phyloP scores from a whole-genome alignment of 306 rosid species.

The Prunus davidiana region DNA sequence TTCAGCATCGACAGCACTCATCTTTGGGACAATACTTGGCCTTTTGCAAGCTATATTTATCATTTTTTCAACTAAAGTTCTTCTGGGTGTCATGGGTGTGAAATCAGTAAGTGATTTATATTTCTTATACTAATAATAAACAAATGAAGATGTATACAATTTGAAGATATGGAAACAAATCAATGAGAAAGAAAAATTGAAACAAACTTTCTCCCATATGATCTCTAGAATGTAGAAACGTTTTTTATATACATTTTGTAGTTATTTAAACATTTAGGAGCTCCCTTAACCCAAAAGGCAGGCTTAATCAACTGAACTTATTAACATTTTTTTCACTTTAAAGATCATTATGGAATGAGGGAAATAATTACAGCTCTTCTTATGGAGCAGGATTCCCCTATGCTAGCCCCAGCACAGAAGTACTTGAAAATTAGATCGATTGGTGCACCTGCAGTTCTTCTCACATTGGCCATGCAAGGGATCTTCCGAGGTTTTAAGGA shows the following conservation, averaged over 20 bases:
- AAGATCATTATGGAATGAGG: not conserved
- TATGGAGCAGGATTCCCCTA: conserved; percentile 60
- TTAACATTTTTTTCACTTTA: no score
- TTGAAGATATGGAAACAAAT: no score
- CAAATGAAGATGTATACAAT: no score
- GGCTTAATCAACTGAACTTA: no score
- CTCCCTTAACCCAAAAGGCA: no score
- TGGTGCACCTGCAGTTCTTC: conserved; percentile 99
- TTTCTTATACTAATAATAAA: not conserved
- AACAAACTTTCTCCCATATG: no score
- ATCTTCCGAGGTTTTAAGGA: conserved; percentile 95
- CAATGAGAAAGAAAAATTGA: no score
- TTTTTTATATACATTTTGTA: no score
- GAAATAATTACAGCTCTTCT: conserved; percentile 1
- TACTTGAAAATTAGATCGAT: conserved; percentile 78
- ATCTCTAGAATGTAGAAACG: no score
- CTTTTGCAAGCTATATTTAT: conserved; percentile 73
- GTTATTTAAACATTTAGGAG: no score
- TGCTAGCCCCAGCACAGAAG: conserved; percentile 67
- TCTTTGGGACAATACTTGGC: conserved; percentile 77
- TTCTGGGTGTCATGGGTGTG: conserved; percentile 79
- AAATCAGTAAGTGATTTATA: conserved; percentile 57
- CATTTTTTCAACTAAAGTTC: conserved; percentile 61
- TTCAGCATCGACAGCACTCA: conserved; percentile 92
- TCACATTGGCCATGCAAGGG: conserved; percentile 98